Percentiles rank a stretch among this genome's conserved stretches.
Evolutionary conservation across 495 filamentous ascomycete species (phyloP).

Genomic region (Penicillium lagena): DNA sequence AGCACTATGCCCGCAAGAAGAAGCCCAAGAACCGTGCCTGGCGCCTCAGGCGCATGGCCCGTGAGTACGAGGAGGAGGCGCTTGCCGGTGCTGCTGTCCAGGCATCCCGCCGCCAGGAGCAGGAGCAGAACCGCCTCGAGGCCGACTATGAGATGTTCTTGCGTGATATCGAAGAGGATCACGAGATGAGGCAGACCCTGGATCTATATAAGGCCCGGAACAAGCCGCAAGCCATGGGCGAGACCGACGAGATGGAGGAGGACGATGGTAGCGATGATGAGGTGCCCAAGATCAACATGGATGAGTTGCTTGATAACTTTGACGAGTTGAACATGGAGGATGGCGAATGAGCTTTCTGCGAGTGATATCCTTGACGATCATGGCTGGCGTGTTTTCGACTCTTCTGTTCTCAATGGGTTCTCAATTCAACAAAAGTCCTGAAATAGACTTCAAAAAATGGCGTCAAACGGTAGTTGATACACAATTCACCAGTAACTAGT

Average conservation of each 20-base stretch:
- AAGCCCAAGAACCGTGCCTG: slow-evolving; percentile 83
- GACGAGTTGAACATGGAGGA: slow-evolving; percentile 69
- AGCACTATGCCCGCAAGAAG: slow-evolving; percentile 81
- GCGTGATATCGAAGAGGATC: slow-evolving; percentile 91
- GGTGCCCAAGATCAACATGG: slow-evolving; percentile 69
- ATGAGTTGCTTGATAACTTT: slow-evolving; percentile 85
- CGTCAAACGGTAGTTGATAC: no score
- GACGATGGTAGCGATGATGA: slow-evolving; percentile 61
- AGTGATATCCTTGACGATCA: slow-evolving; percentile 24
- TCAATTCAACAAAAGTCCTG: slow-evolving; percentile 11
- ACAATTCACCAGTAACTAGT: no score
- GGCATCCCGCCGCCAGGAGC: slow-evolving; percentile 51
- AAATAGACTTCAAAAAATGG: slow-evolving; percentile 3
- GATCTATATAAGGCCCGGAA: slow-evolving; percentile 74
- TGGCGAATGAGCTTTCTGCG: slow-evolving; percentile 19
- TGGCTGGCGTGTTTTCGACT: slow-evolving; percentile 22
- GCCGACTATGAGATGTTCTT: slow-evolving; percentile 95
- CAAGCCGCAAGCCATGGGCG: slow-evolving; percentile 4
- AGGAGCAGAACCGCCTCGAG: slow-evolving; percentile 76
- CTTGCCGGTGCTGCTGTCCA: slow-evolving; percentile 25
- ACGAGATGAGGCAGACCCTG: slow-evolving; percentile 75
- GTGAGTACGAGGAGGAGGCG: slow-evolving; percentile 71
- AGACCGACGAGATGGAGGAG: slow-evolving; percentile 60
- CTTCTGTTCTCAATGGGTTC: slow-evolving; percentile 3
- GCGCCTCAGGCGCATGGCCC: slow-evolving; percentile 89